Conservation (phyloP, 805 yeast species). For the Starmerella apicola region DNA sequence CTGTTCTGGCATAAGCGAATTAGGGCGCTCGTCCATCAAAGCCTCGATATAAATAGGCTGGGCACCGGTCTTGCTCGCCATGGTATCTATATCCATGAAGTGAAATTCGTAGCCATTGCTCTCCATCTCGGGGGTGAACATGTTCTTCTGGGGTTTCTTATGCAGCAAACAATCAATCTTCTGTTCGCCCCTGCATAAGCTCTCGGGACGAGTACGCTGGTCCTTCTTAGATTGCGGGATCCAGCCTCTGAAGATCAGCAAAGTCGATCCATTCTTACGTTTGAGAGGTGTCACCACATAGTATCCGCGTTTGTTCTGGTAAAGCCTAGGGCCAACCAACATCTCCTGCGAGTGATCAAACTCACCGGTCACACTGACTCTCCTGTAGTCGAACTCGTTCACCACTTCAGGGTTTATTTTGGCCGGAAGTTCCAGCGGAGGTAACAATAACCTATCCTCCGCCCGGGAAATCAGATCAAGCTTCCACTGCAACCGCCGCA, state of each 20-base stretch:
- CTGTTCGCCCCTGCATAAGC: constrained; percentile 62
- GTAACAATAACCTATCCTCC: constrained; percentile 66
- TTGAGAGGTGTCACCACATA: constrained; percentile 69
- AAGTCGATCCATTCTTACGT: constrained; percentile 63
- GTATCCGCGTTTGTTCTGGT: constrained; percentile 65
- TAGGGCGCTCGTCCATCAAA: constrained; percentile 39
- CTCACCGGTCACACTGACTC: constrained; percentile 62
- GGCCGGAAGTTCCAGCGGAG: constrained; percentile 59
- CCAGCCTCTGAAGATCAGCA: constrained; percentile 89
- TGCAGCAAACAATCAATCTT: constrained; percentile 64
- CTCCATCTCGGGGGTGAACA: constrained; percentile 61
- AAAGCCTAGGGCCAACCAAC: constrained; percentile 80
- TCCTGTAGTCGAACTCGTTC: constrained; percentile 66
- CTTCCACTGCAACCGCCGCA: constrained; percentile 76
- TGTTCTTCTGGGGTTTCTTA: constrained; percentile 48
- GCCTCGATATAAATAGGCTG: constrained; percentile 70
- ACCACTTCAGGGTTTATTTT: constrained; percentile 46
- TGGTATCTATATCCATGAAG: constrained; percentile 67
- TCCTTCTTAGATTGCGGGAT: constrained; percentile 45
- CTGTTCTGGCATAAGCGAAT: constrained; percentile 32
- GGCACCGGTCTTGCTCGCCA: constrained; percentile 56
- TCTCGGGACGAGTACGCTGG: constrained; percentile 51
- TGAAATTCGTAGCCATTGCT: constrained; percentile 57
- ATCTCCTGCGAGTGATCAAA: constrained; percentile 79
- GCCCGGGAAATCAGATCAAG: constrained; percentile 65